phyloP scores from a whole-genome alignment of 352 stramenopile genomes.

The Phytopythium helicoides region DNA sequence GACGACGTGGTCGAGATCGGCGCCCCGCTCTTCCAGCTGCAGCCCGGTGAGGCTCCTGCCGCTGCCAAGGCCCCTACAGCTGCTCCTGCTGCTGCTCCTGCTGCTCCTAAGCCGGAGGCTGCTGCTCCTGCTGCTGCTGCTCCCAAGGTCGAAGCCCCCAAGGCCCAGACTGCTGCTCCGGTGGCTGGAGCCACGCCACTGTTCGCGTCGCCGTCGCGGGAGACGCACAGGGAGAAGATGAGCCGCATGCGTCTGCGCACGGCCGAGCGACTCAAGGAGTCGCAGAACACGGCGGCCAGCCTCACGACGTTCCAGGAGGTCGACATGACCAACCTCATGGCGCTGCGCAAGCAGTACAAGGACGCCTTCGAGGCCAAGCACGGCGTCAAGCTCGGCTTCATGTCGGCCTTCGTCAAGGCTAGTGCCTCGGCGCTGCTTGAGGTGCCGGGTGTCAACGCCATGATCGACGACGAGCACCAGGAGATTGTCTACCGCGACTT shows the following conservation, averaged over 20 bases:
- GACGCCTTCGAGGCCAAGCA: conserved; percentile 97
- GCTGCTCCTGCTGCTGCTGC: conserved; percentile 13
- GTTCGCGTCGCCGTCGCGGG: conserved; percentile 44
- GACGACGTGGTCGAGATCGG: conserved; percentile 96
- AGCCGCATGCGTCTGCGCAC: conserved; percentile 97
- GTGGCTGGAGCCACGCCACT: conserved; percentile 41
- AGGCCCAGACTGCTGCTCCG: conserved; percentile 12
- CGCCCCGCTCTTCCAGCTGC: conserved; percentile 84
- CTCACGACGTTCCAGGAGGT: conserved; percentile 99
- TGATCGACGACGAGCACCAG: conserved; percentile 97
- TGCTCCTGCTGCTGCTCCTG: conserved; percentile 15
- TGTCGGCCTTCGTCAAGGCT: conserved; percentile 98
- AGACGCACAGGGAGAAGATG: conserved; percentile 95
- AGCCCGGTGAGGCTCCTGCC: conserved; percentile 71
- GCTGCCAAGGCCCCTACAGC: conserved; percentile 12
- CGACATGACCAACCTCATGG: conserved; percentile 98
- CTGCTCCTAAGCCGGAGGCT: conserved; percentile 14
- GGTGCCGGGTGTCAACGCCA: conserved; percentile 97
- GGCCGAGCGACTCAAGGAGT: conserved; percentile 96
- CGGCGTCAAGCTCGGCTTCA: conserved; percentile 99
- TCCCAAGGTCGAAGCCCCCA: no score
- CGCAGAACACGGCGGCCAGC: conserved; percentile 97
- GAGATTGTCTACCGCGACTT: conserved; percentile 99
- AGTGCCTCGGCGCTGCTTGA: conserved; percentile 90
- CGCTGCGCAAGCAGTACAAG: conserved; percentile 93